A percentile compares a stretch with the other conserved stretches of the same genome.
Evolutionary conservation across 495 filamentous ascomycete genomes (phyloP).

Genomic region (Eremomyces bilateralis): DNA sequence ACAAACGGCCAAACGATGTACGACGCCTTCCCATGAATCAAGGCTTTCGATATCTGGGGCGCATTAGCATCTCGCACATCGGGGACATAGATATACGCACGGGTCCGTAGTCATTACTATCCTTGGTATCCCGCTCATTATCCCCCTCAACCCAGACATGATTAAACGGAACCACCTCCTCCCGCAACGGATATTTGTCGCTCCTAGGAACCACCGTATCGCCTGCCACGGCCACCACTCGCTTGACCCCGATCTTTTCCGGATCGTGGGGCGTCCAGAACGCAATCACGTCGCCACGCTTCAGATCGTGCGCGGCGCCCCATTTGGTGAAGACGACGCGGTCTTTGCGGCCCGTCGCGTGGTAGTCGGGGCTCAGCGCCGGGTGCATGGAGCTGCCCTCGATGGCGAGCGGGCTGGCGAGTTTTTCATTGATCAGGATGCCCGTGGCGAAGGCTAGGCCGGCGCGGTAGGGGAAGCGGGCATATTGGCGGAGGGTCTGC

Average conservation of each 20-base stretch:
- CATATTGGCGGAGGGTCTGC: too few species aligned
- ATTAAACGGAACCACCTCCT: slow-evolving; percentile 12
- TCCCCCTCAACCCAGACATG: slow-evolving; percentile 24
- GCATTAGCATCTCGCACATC: too few species aligned
- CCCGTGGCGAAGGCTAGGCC: too few species aligned
- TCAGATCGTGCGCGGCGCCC: background rate
- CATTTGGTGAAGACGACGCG: slow-evolving; percentile 8
- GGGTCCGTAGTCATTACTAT: slow-evolving; percentile 19
- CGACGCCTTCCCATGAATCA: slow-evolving; percentile 7
- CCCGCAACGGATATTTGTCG: slow-evolving; percentile 4
- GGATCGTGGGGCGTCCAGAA: slow-evolving; percentile 16
- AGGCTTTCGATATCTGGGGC: slow-evolving; percentile 4
- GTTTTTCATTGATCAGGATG: too few species aligned
- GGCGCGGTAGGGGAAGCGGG: too few species aligned
- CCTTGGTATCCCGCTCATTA: slow-evolving; percentile 15
- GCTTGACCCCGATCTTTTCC: slow-evolving; percentile 14
- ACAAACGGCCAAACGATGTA: background rate
- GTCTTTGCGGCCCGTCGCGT: slow-evolving; percentile 10
- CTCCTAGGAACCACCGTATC: slow-evolving; percentile 11
- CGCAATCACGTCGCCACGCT: slow-evolving; percentile 15
- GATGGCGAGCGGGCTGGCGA: too few species aligned
- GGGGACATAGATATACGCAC: slow-evolving; percentile 6
- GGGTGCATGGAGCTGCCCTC: slow-evolving; percentile 17
- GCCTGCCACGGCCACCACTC: slow-evolving; percentile 16
- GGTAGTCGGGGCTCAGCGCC: slow-evolving; percentile 13